Conservation (phyloP, 2,329 filamentous ascomycete species). For the Herpotrichia juniperi region DNA sequence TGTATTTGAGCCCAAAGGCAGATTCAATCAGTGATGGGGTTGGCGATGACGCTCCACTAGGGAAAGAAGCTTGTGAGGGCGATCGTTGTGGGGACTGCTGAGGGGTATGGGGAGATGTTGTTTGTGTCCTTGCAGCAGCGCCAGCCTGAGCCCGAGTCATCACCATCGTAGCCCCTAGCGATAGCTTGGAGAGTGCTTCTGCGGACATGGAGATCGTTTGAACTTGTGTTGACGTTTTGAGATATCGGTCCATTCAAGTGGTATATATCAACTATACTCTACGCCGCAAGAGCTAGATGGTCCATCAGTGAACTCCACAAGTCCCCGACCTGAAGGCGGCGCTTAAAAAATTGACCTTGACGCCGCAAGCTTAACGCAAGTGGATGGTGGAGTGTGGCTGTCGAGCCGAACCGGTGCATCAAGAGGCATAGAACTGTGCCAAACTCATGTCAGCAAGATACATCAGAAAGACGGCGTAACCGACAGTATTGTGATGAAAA, state of each 20-base stretch:
- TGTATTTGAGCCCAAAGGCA: constrained; percentile 40
- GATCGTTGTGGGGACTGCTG: constrained; percentile 8
- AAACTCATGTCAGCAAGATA: not conserved
- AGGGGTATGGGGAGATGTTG: constrained; percentile 7
- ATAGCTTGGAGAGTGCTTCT: constrained; percentile 44
- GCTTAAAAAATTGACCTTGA: constrained; percentile 37
- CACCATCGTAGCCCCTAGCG: constrained; percentile 45
- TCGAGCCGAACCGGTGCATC: constrained; percentile 15
- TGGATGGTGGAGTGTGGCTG: constrained; percentile 37
- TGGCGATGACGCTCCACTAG: constrained; percentile 11
- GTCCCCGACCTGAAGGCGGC: constrained; percentile 31
- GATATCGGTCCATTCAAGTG: constrained; percentile 14
- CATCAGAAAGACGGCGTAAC: not conserved
- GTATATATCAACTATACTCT: constrained; percentile 41
- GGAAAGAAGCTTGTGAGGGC: not conserved
- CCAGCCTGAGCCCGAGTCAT: constrained; percentile 40
- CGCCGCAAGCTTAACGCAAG: constrained; percentile 37
- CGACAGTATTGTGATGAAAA: not conserved
- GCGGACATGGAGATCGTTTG: constrained; percentile 40
- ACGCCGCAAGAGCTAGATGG: constrained; percentile 38
- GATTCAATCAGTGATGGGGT: constrained; percentile 29
- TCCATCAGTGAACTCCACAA: constrained; percentile 27
- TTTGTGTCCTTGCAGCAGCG: constrained; percentile 34
- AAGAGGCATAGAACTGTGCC: not conserved
- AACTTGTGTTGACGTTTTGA: constrained; percentile 13